Percentiles rank a stretch among this genome's conserved stretches.
Evolutionary conservation across 305 asterid genomes (phyloP).

Genomic region (Euphrasia arctica): DNA sequence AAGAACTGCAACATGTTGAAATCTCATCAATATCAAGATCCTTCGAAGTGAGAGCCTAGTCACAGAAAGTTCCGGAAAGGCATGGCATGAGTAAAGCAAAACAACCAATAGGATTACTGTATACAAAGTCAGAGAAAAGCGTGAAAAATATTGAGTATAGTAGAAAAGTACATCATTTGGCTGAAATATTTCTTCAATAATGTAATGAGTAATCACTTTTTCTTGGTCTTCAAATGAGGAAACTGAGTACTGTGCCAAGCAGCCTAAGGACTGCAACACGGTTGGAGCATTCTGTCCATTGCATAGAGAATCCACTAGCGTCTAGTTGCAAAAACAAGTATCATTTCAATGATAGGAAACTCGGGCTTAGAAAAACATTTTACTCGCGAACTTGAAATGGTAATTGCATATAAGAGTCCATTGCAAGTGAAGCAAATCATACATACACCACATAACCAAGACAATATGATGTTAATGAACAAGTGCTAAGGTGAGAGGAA

Average conservation of each 20-base stretch:
- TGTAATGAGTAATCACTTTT: conserved; percentile 47
- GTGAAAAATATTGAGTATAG: conserved; percentile 19
- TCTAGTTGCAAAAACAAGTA: conserved; percentile 37
- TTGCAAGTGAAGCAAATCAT: conserved; percentile 19
- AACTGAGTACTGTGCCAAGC: conserved; percentile 59
- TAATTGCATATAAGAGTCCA: conserved; percentile 19
- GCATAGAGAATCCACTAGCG: conserved; percentile 56
- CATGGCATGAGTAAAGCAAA: conserved; percentile 7
- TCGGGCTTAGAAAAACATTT: conserved; percentile 20
- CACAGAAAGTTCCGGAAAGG: conserved; percentile 28
- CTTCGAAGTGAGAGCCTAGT: conserved; percentile 49
- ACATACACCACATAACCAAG: conserved; percentile 19
- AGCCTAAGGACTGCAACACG: conserved; percentile 77
- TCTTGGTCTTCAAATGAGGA: conserved; percentile 63
- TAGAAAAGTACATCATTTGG: conserved; percentile 51
- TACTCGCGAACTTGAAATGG: conserved; percentile 19
- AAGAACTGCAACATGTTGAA: conserved; percentile 57
- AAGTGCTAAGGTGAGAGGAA: conserved; percentile 9
- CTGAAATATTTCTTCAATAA: conserved; percentile 62
- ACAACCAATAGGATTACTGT: conserved; percentile 17
- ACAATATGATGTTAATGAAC: conserved; percentile 15
- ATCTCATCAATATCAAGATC: conserved; percentile 36
- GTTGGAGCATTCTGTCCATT: conserved; percentile 56
- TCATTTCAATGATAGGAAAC: conserved; percentile 19
- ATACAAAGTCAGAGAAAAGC: conserved; percentile 22